phyloP scores from a whole-genome alignment of 148 eudicot genomes.

The Silene conica region DNA sequence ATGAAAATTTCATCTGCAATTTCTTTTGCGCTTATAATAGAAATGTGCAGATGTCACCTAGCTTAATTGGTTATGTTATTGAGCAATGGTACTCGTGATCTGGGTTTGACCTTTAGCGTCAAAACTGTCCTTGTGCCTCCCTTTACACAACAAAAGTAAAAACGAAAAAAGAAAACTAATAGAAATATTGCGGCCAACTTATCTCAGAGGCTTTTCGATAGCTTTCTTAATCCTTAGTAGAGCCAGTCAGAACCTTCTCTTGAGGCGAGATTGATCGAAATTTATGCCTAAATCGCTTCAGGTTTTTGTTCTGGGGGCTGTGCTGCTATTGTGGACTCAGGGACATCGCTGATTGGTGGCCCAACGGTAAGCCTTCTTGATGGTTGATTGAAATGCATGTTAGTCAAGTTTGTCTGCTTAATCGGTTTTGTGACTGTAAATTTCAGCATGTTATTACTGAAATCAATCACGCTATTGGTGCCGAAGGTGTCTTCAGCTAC shows the following conservation, averaged over 20 bases:
- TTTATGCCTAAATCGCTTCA: constrained; percentile 21
- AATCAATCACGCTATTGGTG: constrained; percentile 86
- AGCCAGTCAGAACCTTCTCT: background rate
- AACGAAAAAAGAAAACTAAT: too few species aligned
- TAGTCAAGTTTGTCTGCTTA: too few species aligned
- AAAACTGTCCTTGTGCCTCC: too few species aligned
- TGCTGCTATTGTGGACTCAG: constrained; percentile 83
- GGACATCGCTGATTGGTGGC: constrained; percentile 81
- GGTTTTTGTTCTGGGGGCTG: constrained; percentile 77
- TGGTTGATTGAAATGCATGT: background rate
- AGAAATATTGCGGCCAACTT: too few species aligned
- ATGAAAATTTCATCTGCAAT: background rate
- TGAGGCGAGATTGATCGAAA: background rate
- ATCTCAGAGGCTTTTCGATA: too few species aligned
- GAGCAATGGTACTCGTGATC: background rate
- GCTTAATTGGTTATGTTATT: too few species aligned
- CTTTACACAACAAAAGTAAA: too few species aligned
- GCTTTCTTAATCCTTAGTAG: background rate
- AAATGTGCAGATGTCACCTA: too few species aligned
- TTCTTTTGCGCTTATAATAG: background rate
- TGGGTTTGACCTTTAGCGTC: background rate
- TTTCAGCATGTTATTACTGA: constrained; percentile 61
- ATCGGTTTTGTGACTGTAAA: background rate
- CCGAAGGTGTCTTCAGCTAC: constrained; percentile 62
- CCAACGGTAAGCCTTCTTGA: constrained; percentile 51